A percentile compares a stretch with the other conserved stretches of the same genome.
Conservation (phyloP, 2,329 filamentous ascomycete genomes). For the Pochonia chlamydosporia region DNA sequence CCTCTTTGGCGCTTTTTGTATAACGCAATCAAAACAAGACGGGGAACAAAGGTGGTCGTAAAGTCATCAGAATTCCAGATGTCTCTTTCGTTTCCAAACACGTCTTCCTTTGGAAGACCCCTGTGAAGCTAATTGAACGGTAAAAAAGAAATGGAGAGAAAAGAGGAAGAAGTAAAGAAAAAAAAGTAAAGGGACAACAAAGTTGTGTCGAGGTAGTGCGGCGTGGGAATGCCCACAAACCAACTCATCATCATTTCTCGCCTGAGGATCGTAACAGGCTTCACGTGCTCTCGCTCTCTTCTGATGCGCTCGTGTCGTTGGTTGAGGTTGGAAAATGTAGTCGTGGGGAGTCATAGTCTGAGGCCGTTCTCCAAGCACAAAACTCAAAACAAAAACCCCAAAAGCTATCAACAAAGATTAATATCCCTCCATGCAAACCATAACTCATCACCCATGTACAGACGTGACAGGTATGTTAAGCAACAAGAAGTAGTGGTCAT, state of each 20-base stretch:
- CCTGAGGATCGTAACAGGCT: slow-evolving; percentile 33
- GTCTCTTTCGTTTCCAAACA: slow-evolving; percentile 20
- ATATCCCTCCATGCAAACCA: slow-evolving; percentile 35
- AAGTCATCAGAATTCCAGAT: slow-evolving; percentile 25
- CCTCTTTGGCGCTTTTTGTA: slow-evolving; percentile 23
- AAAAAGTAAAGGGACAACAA: too few relatives aligned
- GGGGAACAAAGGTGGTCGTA: slow-evolving; percentile 22
- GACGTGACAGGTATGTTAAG: slow-evolving; percentile 28
- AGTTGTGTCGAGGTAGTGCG: slow-evolving; percentile 7
- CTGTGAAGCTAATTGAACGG: slow-evolving; percentile 10
- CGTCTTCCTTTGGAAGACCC: slow-evolving; percentile 12
- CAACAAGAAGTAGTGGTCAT: slow-evolving; percentile 29
- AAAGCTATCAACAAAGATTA: slow-evolving; percentile 25
- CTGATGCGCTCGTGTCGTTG: slow-evolving; percentile 23
- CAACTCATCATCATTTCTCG: slow-evolving; percentile 24
- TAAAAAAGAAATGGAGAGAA: slow-evolving; percentile 14
- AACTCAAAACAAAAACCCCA: slow-evolving; percentile 1
- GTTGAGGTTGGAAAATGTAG: slow-evolving; percentile 20
- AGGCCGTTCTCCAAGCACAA: slow-evolving; percentile 8
- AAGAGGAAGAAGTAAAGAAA: neutral
- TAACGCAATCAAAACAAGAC: slow-evolving; percentile 18
- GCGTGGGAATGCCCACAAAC: slow-evolving; percentile 15
- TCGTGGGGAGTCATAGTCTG: slow-evolving; percentile 11
- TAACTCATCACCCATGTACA: slow-evolving; percentile 40
- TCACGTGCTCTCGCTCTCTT: slow-evolving; percentile 23